Base-by-base conservation (phyloP, 352 stramenopile species). In the Phytophthora fragariae region DNA sequence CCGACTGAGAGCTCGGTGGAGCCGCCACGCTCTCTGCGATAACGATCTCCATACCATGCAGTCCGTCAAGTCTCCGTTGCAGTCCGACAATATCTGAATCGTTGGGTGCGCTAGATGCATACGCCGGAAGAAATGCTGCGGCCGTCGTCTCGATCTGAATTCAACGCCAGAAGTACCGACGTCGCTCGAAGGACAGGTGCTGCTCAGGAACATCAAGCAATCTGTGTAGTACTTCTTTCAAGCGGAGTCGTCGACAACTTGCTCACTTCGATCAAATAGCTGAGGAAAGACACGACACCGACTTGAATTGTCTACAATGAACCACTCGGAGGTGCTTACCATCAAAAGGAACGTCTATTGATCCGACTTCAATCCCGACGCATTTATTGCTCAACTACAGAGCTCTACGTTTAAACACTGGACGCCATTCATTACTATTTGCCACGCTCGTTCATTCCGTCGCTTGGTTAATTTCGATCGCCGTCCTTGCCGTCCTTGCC, bases 51-150 rank as follows among this genome's bases (percentile, higher is more conserved):
- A 41, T 56, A 65, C 58, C 41, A 44, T 57, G 29, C 29, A 31
- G 15, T 15, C 9, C 29, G 17, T 55, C 41, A 41, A 44, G 35
- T 44, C 35, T 44, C 8, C 35, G 35, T 44, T 19, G 15, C 12
- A 50, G 41, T 65, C n/a, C 17, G 57, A 64, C 57, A 55, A 54
- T 50, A 49, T 67, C 60, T 67, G 47, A 58, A 31, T 44, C 27
- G 27, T n/a, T 67, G 33, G 39, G 47, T 65, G 15, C 19, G 41
- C 58, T 31, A 12, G 47, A 14, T 19, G 19, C 47, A 55, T 44
- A 27, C 39, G 37, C 39, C 27, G 24, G 57, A 63, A 63, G 24
- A 39, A 49, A 49, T 49, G 41, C 14, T 3, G 41, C 14, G 15
- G 37, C 37, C 10, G 37, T 44, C 37, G 37, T 44, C 37, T 21